Conservation (phyloP, 179 eudicot genomes). For the Amaranthus tricolor region DNA sequence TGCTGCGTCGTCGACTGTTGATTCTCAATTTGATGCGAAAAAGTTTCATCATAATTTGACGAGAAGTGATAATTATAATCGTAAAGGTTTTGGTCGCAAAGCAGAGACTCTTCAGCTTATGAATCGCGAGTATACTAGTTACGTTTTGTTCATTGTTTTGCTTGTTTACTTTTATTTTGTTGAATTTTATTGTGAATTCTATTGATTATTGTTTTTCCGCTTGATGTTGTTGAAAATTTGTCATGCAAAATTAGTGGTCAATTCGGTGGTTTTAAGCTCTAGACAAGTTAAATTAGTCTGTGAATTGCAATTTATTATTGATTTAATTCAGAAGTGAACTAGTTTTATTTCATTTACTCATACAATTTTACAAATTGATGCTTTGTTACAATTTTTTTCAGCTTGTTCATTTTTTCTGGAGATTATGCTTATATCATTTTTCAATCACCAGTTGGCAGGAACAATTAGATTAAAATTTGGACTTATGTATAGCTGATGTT, state of each 20-base stretch:
- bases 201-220: background rate
- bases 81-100: constrained; percentile 80
- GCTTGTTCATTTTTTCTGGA: background rate
- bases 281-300: background rate
- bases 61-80: constrained; percentile 81
- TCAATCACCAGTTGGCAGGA: background rate
- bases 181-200: background rate
- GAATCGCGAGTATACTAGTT: constrained; percentile 89
- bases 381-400: background rate
- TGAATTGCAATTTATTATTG: background rate
- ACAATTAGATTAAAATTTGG: background rate
- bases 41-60: constrained; percentile 79
- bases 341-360: background rate
- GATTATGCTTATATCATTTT: background rate
- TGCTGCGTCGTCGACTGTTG: constrained; percentile 30
- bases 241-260: background rate
- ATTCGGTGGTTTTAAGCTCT: background rate
- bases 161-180: background rate
- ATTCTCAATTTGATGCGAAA: constrained; percentile 72
- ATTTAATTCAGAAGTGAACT: background rate
- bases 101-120: constrained; percentile 76
- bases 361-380: background rate
- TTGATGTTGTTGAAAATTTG: background rate
- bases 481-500: background rate
- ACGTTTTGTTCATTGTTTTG: constrained; percentile 8